A percentile compares a stretch with the other conserved stretches of the same genome.
These are phyloP conservation scores for Neurospora cerealis DNA, from an alignment of 495 filamentous ascomycete species.

Conservation along the genomic window DNA sequence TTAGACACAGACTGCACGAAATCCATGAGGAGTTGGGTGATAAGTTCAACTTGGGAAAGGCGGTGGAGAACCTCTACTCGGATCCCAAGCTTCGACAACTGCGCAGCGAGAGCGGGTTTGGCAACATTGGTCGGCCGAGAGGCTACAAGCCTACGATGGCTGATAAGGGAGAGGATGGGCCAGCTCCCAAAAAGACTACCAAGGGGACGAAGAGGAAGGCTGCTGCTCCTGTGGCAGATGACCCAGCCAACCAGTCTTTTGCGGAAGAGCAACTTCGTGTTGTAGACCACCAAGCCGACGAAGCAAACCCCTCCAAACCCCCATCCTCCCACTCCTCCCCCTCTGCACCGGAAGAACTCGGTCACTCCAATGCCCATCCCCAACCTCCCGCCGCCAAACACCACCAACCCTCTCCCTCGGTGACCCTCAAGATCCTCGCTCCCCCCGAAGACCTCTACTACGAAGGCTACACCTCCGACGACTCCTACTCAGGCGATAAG, in stretches of 20 bases:
- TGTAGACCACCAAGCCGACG: not conserved
- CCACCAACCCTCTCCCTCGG: not conserved
- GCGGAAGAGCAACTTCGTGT: not conserved
- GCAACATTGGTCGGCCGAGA: slow-evolving; percentile 38
- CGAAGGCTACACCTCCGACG: slow-evolving; percentile 34
- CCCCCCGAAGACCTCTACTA: slow-evolving; percentile 23
- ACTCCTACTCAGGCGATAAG: slow-evolving; percentile 29
- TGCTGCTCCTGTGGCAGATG: not conserved
- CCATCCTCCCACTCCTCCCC: not conserved
- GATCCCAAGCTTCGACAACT: slow-evolving; percentile 30
- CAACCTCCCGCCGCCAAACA: not conserved
- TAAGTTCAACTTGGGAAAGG: slow-evolving; percentile 32
- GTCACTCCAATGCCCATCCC: not conserved
- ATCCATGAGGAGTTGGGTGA: slow-evolving; percentile 23
- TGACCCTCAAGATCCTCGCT: not conserved
- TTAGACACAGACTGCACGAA: slow-evolving; percentile 37
- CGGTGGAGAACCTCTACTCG: slow-evolving; percentile 32
- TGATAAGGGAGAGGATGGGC: not conserved
- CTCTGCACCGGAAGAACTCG: not conserved
- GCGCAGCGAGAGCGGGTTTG: slow-evolving; percentile 33
- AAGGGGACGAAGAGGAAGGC: slow-evolving; percentile 5
- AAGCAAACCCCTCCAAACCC: not conserved
- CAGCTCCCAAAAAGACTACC: not conserved
- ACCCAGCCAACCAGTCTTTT: not conserved
- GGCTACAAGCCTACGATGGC: slow-evolving; percentile 18